Evolutionary conservation across 2,329 filamentous ascomycete species (phyloP), one percentile per base, ranked within the genome.

Genomic region (Plectosphaerella cucumerina): DNA sequence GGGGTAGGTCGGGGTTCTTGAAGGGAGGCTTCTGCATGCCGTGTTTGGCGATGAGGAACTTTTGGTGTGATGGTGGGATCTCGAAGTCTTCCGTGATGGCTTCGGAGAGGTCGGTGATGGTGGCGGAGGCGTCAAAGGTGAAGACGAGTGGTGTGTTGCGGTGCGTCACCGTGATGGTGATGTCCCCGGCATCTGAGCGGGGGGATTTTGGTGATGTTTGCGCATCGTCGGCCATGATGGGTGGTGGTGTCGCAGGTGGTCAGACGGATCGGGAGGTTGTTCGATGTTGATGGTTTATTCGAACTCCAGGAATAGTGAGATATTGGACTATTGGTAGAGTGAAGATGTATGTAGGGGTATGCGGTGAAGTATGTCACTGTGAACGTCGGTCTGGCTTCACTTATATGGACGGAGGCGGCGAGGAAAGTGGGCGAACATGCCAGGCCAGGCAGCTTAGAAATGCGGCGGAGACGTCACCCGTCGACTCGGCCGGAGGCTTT

Each of bases 11-110:
- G 1, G 82, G 74, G 56, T 86, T 73, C 63, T 81, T 81, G 70
- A 86, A 84, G 1, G 85, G 85, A 0, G 76, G 71, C 57, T 84
- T 86, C 22, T 87, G 74, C 2, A 89, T 71, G 23, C 84, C 84
- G 8, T 80, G 71, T 62, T 86, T 87, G 41, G 85, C 76, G 14
- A 82, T 76, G 57, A 89, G 75, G 63, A 87, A 77, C 64, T 90
- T 90, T 62, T 89, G 86, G 65, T 89, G 84, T 10, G 73, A 64
- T 34, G 70, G 53, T 0, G 86, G 85, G 49, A 90, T 81, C 47
- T 74, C 76, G 49, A 89, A 75, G 3, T 68, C 65, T 42, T 70
- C 64, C 51, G 79, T 72, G 58, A 89, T 81, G 54, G 77, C 72
- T 47, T 74, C 65, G 43, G 84, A 84, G 35, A 90, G 78, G 59